Base-by-base conservation (phyloP, 305 asterid genomes). In the Solanum hybrid region DNA sequence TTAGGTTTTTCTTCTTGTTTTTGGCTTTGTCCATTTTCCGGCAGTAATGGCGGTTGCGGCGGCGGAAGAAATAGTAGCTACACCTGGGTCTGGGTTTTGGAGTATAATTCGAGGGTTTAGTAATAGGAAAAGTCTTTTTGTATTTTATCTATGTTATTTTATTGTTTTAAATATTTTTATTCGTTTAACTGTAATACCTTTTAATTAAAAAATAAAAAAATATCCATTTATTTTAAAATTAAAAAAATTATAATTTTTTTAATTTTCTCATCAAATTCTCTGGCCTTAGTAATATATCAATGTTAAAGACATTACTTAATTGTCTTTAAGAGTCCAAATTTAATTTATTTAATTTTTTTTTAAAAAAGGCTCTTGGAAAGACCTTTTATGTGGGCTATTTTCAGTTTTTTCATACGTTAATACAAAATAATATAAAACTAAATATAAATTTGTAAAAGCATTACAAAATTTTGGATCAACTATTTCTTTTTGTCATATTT, bases 1-100 rank as follows among this genome's bases (percentile, higher is more conserved):
- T 93, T 64, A 87, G 90, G 66, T 92, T 95, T 90, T 92, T 97
- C 93, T 92, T 95, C 94, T 95, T 97, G 90, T 87, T 90, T 81
- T 73, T 78, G 12, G 71, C 64, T 40, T 42, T 32, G 24, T 37
- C 87, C 19, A 38, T 86, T 85, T 85, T 11, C 32, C 76, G 90
- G 90, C 6, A 87, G 89, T 22, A 87, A 86, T 5, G 12, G 77
- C 17, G 17, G 76, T 2, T 1, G 71, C 71, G 17, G 71, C 31
- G 40, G 91, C 45, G 85, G 78, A 35, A 32, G 34, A 37, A 77
- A 87, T 32, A 72, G 72, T n/a, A 56, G 88, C 66, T 56, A 56
- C 66, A 12, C 66, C 35, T 86, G 13, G 22, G 10, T 60, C 6
- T 40, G 72, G 69, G 34, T 56, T 56, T 56, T 56, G 24, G 24